These are phyloP conservation scores for Medicago ruthenica DNA, from an alignment of 306 rosid species.

Conservation along the genomic window DNA sequence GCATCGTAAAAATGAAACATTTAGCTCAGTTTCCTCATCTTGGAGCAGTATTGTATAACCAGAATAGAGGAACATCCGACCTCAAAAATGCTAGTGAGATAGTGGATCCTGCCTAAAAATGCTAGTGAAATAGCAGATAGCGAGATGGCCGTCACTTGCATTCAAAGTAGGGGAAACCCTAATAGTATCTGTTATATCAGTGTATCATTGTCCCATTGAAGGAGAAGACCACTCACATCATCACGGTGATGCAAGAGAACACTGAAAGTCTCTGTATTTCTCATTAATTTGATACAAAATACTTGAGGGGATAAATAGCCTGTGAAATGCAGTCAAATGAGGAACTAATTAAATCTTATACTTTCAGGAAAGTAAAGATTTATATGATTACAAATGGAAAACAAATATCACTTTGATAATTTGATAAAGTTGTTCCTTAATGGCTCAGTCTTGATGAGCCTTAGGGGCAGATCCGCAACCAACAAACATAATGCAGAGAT, in stretches of 20 bases:
- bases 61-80: background rate
- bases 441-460: background rate
- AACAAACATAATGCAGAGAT: background rate
- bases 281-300: background rate
- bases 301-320: background rate
- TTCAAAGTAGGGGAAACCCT: background rate
- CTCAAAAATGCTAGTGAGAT: background rate
- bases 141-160: background rate
- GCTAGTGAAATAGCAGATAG: background rate
- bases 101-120: background rate
- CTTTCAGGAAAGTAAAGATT: background rate
- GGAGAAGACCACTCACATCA: background rate
- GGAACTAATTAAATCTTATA: background rate
- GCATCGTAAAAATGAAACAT: background rate
- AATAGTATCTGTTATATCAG: background rate
- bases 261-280: background rate
- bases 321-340: background rate
- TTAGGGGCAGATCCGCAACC: background rate
- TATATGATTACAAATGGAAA: background rate
- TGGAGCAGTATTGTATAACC: background rate
- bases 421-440: background rate
- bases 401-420: background rate
- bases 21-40: background rate
- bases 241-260: background rate
- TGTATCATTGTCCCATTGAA: background rate